Evolutionary conservation across 2,329 filamentous ascomycete species (phyloP), one percentile per base, ranked within the genome.

Genomic region (Hymenoscyphus repandus): DNA sequence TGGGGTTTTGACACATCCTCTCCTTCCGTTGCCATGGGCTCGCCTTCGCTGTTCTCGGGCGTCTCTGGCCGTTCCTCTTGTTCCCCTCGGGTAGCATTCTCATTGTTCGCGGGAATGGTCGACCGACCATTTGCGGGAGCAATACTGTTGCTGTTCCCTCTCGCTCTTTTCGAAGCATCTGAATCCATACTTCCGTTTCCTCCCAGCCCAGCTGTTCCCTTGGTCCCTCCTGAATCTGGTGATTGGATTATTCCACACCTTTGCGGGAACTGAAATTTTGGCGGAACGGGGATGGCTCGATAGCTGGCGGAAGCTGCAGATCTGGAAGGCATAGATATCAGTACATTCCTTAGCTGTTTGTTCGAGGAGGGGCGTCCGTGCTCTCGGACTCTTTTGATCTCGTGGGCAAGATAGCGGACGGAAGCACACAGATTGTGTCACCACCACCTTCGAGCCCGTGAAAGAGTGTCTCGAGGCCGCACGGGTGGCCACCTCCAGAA

Each of bases 91-190:
- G 13, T 45, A 31, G 52, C 56, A 18, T 37, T 46, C 10, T 61
- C 57, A 31, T 58, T 59, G 32, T 49, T 55, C 18, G 55, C 39
- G n/a, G 58, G 42, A 13, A 47, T 33, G 20, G 41, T 58, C 2
- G 59, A 52, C 41, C 54, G 58, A 34, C 55, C 59, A 52, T 61
- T 60, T 17, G 61, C 53, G 5, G 59, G 54, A 12, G 56, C 56
- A 20, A 62, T 44, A 41, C 60, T 63, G 30, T 62, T 59, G 44
- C 59, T 63, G 36, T 63, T 59, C 31, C 49, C 56, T 18, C 60
- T 47, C 34, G 55, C 52, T 45, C 59, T 59, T 51, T 60, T 62
- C 38, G 54, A 52, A 17, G 57, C 52, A 39, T 62, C 60, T 45
- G 57, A 52, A 12, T 56, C 58, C 58, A 63, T 62, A 53, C 53